phyloP scores from a whole-genome alignment of 2,329 filamentous ascomycete genomes.

The Aspergillus transmontanensis region DNA sequence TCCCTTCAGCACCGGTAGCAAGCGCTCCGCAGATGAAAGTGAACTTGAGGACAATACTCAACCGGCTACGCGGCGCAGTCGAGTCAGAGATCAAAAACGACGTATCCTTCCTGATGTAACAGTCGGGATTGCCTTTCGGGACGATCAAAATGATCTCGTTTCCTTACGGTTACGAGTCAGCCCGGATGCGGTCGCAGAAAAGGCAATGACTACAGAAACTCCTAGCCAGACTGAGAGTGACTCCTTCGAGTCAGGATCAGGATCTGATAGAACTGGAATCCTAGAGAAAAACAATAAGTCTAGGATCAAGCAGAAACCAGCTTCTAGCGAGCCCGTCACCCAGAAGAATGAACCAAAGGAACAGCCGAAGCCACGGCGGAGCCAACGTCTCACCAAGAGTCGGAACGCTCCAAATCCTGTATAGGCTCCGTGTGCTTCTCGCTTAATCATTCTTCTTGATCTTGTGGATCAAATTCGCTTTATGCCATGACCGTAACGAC shows the following conservation, averaged over 20 bases:
- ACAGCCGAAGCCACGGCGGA: conserved; percentile 24
- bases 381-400: conserved; percentile 21
- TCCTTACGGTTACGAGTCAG: conserved; percentile 39
- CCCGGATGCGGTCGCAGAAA: conserved; percentile 24
- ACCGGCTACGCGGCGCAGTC: conserved; percentile 29
- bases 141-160: conserved; percentile 42
- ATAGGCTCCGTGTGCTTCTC: not conserved
- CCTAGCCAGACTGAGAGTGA: conserved; percentile 10
- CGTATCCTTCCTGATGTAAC: conserved; percentile 41
- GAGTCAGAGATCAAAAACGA: conserved; percentile 32
- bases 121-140: conserved; percentile 41
- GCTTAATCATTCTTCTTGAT: not conserved
- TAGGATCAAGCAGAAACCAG: conserved; percentile 9
- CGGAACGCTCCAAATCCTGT: conserved; percentile 15
- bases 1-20: conserved; percentile 45
- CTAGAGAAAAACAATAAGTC: conserved; percentile 15
- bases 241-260: conserved; percentile 13
- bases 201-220: conserved; percentile 6
- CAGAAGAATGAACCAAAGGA: conserved; percentile 17
- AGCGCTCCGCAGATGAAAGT: conserved; percentile 44
- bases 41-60: conserved; percentile 41
- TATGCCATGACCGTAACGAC: conserved; percentile 13
- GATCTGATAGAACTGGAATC: conserved; percentile 1
- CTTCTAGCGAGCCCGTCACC: conserved; percentile 15
- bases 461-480: conserved; percentile 1